These are phyloP conservation scores for Xenosphaeropsis pyriputrescens DNA, from an alignment of 2,329 filamentous ascomycete species.

Conservation along the genomic window DNA sequence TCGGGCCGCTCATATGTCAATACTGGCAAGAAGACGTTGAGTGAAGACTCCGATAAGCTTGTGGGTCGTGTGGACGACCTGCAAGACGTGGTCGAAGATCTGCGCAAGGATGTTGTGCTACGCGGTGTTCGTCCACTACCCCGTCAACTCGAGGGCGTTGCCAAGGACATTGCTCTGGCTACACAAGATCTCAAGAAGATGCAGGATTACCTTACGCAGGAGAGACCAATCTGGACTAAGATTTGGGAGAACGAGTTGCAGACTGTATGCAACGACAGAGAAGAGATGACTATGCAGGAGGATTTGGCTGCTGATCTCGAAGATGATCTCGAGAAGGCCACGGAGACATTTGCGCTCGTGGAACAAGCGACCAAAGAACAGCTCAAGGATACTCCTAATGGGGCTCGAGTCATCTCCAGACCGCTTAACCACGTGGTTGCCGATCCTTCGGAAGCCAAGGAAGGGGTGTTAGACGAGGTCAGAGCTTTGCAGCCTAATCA, in stretches of 20 bases:
- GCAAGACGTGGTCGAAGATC: conserved; percentile 92
- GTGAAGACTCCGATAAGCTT: conserved; percentile 75
- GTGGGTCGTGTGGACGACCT: conserved; percentile 89
- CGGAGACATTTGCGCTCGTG: conserved; percentile 84
- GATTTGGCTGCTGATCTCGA: conserved; percentile 84
- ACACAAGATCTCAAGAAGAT: conserved; percentile 84
- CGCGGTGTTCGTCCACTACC: conserved; percentile 85
- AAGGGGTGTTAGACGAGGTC: conserved; percentile 84
- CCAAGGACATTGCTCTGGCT: conserved; percentile 71
- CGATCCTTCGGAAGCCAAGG: conserved; percentile 74
- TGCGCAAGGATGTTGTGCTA: conserved; percentile 90
- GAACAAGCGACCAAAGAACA: conserved; percentile 98
- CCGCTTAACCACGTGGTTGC: conserved; percentile 37
- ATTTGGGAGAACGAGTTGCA: conserved; percentile 98
- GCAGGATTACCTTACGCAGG: conserved; percentile 78
- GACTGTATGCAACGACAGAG: conserved; percentile 87
- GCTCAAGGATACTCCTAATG: conserved; percentile 56
- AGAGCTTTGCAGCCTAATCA: conserved; percentile 89
- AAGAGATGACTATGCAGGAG: conserved; percentile 91
- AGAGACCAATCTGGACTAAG: conserved; percentile 97
- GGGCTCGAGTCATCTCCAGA: conserved; percentile 39
- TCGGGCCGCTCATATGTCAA: conserved; percentile 78
- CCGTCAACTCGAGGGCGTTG: conserved; percentile 75
- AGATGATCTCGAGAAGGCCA: conserved; percentile 89
- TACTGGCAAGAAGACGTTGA: conserved; percentile 73